A percentile compares a stretch with the other conserved stretches of the same genome.
These are phyloP conservation scores for Fusarium sp. DNA, from an alignment of 2,329 filamentous ascomycete species.

Conservation along the genomic window DNA sequence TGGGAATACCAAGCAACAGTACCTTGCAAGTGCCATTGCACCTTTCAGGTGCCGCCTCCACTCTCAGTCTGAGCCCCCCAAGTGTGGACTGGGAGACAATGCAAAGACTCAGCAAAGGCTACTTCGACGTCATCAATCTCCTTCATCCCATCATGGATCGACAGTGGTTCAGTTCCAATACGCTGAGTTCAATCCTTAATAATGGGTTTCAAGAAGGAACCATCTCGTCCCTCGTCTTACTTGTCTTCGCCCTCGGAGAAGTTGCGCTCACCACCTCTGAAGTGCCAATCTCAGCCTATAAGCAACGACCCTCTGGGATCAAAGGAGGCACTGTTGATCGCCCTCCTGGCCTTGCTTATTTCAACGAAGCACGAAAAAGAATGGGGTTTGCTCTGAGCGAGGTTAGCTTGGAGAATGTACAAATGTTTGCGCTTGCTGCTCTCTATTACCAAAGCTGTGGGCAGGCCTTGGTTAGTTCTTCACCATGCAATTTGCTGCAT, in stretches of 20 bases:
- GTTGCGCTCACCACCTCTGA: conserved; percentile 64
- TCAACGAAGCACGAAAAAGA: conserved; percentile 70
- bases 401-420: conserved; percentile 68
- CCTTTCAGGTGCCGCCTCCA: conserved; percentile 25
- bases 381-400: conserved; percentile 67
- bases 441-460: conserved; percentile 66
- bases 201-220: conserved; percentile 59
- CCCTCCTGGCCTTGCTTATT: conserved; percentile 68
- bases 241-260: conserved; percentile 69
- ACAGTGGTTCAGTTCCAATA: conserved; percentile 62
- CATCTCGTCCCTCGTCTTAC: conserved; percentile 63
- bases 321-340: conserved; percentile 60
- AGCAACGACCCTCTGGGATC: conserved; percentile 62
- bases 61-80: conserved; percentile 31
- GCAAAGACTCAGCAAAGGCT: conserved; percentile 62
- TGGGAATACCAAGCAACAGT: conserved; percentile 29
- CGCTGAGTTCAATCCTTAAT: conserved; percentile 57
- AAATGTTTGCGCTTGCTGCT: conserved; percentile 66
- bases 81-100: conserved; percentile 61
- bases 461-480: conserved; percentile 58
- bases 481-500: not conserved
- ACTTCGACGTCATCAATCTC: conserved; percentile 70
- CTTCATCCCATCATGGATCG: conserved; percentile 68
- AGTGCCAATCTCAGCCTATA: conserved; percentile 56
- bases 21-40: conserved; percentile 39